Conservation (phyloP, 352 stramenopile genomes). For the Globisporangium solare region DNA sequence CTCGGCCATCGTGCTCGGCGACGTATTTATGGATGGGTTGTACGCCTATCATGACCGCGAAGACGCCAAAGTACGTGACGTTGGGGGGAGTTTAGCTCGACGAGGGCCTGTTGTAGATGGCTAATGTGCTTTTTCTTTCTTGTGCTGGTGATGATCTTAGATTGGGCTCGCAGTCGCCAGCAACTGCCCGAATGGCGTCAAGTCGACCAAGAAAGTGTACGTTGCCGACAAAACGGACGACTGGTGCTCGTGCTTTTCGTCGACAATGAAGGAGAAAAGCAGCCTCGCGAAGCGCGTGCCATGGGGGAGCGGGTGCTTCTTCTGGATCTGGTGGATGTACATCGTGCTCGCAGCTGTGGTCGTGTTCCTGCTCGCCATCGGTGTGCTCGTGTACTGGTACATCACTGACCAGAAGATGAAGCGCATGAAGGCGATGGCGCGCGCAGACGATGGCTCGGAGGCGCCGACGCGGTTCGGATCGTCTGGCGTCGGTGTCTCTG, state of each 20-base stretch:
- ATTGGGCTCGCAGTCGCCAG: conserved; percentile 65
- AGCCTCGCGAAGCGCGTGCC: conserved; percentile 50
- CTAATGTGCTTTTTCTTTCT: too few species aligned
- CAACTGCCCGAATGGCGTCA: conserved; percentile 75
- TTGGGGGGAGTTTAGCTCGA: too few species aligned
- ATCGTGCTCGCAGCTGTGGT: conserved; percentile 55
- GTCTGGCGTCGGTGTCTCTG: conserved; percentile 14
- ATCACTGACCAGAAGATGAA: conserved; percentile 38
- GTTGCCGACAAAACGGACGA: conserved; percentile 28
- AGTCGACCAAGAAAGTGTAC: conserved; percentile 72
- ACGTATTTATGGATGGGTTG: conserved; percentile 85
- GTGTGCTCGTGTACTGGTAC: conserved; percentile 62
- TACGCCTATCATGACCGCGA: conserved; percentile 73
- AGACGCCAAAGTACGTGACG: conserved; percentile 28
- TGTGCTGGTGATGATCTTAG: conserved; percentile 1
- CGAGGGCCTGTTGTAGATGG: background rate
- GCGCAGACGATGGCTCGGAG: conserved; percentile 13
- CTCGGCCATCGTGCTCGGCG: conserved; percentile 58
- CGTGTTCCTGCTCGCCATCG: conserved; percentile 51
- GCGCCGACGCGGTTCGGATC: conserved; percentile 26
- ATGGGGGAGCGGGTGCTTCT: conserved; percentile 67
- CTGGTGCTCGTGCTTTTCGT: conserved; percentile 74
- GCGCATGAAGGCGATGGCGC: conserved; percentile 28
- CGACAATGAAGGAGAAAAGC: conserved; percentile 51
- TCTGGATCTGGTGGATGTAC: conserved; percentile 87